These are phyloP conservation scores for Obelidium mucronatum DNA, from an alignment of 192 early-diverging fungal genomes.

Conservation along the genomic window DNA sequence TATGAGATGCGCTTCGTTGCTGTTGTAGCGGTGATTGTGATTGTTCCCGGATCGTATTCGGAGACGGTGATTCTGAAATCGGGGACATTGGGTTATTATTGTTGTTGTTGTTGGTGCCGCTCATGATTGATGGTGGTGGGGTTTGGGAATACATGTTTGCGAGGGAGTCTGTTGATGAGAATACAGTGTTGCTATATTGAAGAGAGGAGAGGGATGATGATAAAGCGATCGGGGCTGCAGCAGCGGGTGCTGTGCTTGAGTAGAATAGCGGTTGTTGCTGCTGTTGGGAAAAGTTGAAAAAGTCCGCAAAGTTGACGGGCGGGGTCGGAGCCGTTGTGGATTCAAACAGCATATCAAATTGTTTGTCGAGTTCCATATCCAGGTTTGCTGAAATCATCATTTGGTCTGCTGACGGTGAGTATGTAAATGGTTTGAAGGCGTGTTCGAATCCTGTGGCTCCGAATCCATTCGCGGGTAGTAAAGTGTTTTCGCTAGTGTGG, in stretches of 20 bases:
- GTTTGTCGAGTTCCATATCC: neutral
- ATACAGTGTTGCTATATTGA: constrained; percentile 23
- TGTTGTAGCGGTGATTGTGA: neutral
- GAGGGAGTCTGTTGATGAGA: neutral
- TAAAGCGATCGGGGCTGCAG: neutral
- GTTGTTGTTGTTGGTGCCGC: neutral
- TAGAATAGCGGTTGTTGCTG: neutral
- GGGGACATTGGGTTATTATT: neutral
- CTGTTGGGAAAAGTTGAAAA: neutral
- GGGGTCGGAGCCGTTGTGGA: neutral
- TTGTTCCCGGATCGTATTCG: neutral
- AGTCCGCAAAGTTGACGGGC: neutral
- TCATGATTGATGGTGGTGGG: neutral
- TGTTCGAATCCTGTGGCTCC: neutral
- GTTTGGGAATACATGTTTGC: constrained; percentile 19
- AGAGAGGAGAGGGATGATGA: neutral
- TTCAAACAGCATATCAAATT: neutral
- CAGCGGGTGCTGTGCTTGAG: neutral
- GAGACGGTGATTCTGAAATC: neutral
- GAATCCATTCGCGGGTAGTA: neutral
- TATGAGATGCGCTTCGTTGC: neutral
- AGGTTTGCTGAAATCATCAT: neutral
- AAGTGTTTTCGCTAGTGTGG: neutral
- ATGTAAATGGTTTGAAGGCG: neutral
- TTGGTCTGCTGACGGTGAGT: neutral